Base-by-base conservation (phyloP, 345 rosid species). In the Salix viminalis region DNA sequence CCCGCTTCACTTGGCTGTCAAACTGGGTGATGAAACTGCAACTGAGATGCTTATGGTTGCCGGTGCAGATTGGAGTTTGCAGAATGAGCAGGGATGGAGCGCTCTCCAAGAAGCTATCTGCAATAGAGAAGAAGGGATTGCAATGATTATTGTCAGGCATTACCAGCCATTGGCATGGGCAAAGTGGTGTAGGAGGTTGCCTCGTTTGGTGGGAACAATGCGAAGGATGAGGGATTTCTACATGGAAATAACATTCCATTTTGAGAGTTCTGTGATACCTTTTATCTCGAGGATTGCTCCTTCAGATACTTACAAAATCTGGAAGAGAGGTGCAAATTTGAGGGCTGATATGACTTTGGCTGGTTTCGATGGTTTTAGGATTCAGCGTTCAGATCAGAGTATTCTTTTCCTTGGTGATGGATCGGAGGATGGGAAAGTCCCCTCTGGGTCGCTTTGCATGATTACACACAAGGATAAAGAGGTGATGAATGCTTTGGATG, bases 331-430 rank as follows among this genome's bases (percentile, higher is more conserved):
- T 32, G 94, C 97, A 4, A 93, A 96, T 80, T 79, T 96, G 88
- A 88, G 99, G 72, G 96, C 98, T 3, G 99, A 96, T 85, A 96
- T 93, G 98, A 93, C 98, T 48, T 79, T 96, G 88, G 97, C 99
- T 42, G 99, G 98, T n/a, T 93, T 96, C 34, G 97, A 96, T 37
- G 99, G 99, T 16, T 88, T 96, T 72, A 87, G 91, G 84, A 92
- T 96, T 78, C 99, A 96, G 67, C 81, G 98, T 15, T 89, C 94
- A 0, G 98, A 96, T 85, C 99, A 96, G 85, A 93, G 97, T 79
- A 80, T 93, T 69, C 70, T 93, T 82, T 96, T 96, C 86, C 94
- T 96, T 11, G 99, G 99, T 52, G 98, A 96, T 82, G 98, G 98
- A 32, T 91, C 97, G 16, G 97, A 89, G 75, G 97, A 93, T 72